Evolutionary conservation across 108 stramenopile species (phyloP).

Genomic region (Thalassiosira profunda): DNA sequence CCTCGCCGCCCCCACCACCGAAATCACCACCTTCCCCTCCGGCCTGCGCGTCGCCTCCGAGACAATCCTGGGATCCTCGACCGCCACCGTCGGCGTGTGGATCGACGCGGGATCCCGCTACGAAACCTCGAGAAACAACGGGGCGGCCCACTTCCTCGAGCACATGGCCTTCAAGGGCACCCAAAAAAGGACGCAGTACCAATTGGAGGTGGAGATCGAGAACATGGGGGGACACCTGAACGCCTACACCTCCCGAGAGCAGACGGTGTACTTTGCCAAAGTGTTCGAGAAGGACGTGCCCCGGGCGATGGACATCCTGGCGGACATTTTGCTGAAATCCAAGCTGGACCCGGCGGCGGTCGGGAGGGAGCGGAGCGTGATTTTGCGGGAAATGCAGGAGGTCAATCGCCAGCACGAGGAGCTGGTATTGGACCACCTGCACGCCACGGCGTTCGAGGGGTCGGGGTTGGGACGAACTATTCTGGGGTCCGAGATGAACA

Average conservation of each 20-base stretch:
- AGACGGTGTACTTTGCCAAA: conserved; percentile 99
- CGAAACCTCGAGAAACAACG: conserved; percentile 98
- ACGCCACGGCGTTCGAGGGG: conserved; percentile 97
- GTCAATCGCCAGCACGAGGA: conserved; percentile 99
- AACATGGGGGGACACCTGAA: conserved; percentile 99
- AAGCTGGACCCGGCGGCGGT: conserved; percentile 91
- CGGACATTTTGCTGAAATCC: conserved; percentile 95
- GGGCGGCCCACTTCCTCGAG: conserved; percentile 99
- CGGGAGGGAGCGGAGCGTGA: conserved; percentile 97
- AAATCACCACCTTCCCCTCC: conserved; percentile 74
- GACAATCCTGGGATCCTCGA: conserved; percentile 74
- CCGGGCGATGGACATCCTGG: conserved; percentile 95
- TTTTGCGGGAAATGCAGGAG: conserved; percentile 99
- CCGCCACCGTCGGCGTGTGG: conserved; percentile 92
- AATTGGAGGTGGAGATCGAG: conserved; percentile 98
- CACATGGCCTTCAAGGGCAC: conserved; percentile 99
- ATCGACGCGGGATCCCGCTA: conserved; percentile 94
- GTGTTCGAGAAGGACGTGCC: conserved; percentile 97
- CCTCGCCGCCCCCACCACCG: conserved; percentile 85
- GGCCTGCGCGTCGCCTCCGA: conserved; percentile 95
- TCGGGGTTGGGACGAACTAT: conserved; percentile 97
- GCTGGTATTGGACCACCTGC: conserved; percentile 97
- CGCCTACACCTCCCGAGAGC: conserved; percentile 98
- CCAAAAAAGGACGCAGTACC: conserved; percentile 85
- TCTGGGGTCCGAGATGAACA: conserved; percentile 96